These are phyloP conservation scores for Prunus dulcis DNA, from an alignment of 306 rosid species.

Conservation along the genomic window DNA sequence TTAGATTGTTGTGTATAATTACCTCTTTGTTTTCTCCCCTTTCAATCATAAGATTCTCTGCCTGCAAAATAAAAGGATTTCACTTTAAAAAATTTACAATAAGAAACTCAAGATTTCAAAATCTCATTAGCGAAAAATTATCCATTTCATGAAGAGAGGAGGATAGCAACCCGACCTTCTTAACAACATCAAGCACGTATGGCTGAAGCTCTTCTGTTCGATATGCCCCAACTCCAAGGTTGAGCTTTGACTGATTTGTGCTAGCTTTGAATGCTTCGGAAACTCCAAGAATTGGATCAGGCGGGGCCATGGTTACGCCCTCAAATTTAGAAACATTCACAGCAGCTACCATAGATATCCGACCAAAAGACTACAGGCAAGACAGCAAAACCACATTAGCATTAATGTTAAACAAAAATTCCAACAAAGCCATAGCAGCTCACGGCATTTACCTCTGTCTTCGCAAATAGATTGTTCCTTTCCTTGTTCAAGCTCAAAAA, in stretches of 20 bases:
- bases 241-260: constrained; percentile 64
- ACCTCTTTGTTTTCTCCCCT: constrained; percentile 98
- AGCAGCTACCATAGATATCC: constrained; percentile 65
- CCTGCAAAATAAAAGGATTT: constrained; percentile 38
- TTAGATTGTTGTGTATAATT: constrained; percentile 13
- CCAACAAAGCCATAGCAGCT: not conserved
- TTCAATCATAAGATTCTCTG: constrained; percentile 85
- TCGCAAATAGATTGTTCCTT: constrained; percentile 27
- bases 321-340: constrained; percentile 84
- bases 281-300: constrained; percentile 99
- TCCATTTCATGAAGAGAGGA: not conserved
- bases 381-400: not conserved
- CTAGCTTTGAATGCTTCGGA: constrained; percentile 96
- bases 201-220: constrained; percentile 87
- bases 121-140: not conserved
- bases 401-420: not conserved
- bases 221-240: constrained; percentile 98
- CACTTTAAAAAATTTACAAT: not conserved
- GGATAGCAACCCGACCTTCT: constrained; percentile 48
- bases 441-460: constrained; percentile 37
- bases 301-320: constrained; percentile 89
- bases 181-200: constrained; percentile 89
- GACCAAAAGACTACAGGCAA: constrained; percentile 56
- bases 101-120: not conserved
- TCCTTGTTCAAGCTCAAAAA: constrained; percentile 43